phyloP scores from a whole-genome alignment of 2,329 filamentous ascomycete species.

The Eutypa lata region DNA sequence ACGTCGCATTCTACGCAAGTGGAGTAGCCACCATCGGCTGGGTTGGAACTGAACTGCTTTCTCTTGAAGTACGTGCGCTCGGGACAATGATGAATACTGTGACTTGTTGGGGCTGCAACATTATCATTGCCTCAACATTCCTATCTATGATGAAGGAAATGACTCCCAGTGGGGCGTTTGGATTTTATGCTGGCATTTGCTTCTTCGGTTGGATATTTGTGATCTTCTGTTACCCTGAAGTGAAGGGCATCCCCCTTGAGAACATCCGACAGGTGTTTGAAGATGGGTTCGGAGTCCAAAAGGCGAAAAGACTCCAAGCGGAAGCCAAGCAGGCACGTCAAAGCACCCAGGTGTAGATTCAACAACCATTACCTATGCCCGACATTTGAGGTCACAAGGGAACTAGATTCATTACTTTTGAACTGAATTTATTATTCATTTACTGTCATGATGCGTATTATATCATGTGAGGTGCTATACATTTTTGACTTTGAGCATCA shows the following conservation, averaged over 20 bases:
- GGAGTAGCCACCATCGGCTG: constrained; percentile 41
- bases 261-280: constrained; percentile 43
- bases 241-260: constrained; percentile 48
- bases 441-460: too few species aligned
- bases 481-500: too few species aligned
- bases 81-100: constrained; percentile 43
- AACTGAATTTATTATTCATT: too few species aligned
- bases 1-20: constrained; percentile 39
- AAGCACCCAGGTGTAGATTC: neutral
- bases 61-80: constrained; percentile 41
- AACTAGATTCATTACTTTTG: too few species aligned
- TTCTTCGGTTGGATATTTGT: constrained; percentile 42
- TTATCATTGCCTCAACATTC: constrained; percentile 44
- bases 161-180: constrained; percentile 44
- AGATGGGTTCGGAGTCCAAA: constrained; percentile 39
- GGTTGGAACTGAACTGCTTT: constrained; percentile 40
- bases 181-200: constrained; percentile 45
- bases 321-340: neutral
- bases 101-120: constrained; percentile 39
- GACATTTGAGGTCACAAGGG: too few species aligned
- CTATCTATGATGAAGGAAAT: constrained; percentile 41
- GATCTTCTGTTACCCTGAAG: constrained; percentile 45
- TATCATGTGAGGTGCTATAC: too few species aligned
- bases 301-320: constrained; percentile 21
- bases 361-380: too few species aligned